Evolutionary conservation across 2,329 filamentous ascomycete genomes (phyloP), one percentile per base, ranked within the genome.

Genomic region (Fusarium pseudoanthophilum): DNA sequence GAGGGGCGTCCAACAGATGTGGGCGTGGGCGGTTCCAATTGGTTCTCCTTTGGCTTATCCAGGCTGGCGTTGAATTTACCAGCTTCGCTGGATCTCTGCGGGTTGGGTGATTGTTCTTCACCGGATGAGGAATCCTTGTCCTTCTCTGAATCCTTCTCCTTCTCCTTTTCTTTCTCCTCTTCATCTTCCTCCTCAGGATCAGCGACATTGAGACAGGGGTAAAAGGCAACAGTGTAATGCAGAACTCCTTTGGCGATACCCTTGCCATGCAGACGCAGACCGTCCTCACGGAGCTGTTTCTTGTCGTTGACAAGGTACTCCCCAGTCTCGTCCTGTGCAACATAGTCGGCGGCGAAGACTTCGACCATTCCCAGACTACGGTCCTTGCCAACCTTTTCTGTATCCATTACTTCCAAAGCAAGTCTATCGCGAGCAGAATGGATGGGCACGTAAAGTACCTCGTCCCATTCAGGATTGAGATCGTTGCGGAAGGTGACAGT

Each of bases 401-500:
- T 91, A 78, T 99, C 96, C 95, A 99, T 97, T 73, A 98, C 95
- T 82, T 99, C 96, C 24, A 99, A 84, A 2, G 91, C 91, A 36
- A 99, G 86, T 78, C 93, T 94, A 81, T 99, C 96, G 37, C 94
- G 92, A 20, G 89, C 78, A 11, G 92, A 95, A 81, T 98, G 95
- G 64, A 99, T 89, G 3, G 97, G 95, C 2, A 99, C 88, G 79
- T 99, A 99, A 28, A 98, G 89, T 30, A 99, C 91, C 83, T 99
- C 96, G 78, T 99, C 95, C 92, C 93, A 99, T 60, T 96, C 93
- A 4, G 96, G 96, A 80, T 97, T 94, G 65, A 99, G 90, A 71
- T 98, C 97, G 83, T 97, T 99, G 80, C 94, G 92, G 86, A 96
- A 97, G 0, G 95, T 98, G 57, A 99, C 96, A 5, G 96, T 98